A percentile compares a stretch with the other conserved stretches of the same genome.
These are phyloP conservation scores for Aspergillus latus DNA, from an alignment of 2,329 filamentous ascomycete genomes.

Conservation along the genomic window DNA sequence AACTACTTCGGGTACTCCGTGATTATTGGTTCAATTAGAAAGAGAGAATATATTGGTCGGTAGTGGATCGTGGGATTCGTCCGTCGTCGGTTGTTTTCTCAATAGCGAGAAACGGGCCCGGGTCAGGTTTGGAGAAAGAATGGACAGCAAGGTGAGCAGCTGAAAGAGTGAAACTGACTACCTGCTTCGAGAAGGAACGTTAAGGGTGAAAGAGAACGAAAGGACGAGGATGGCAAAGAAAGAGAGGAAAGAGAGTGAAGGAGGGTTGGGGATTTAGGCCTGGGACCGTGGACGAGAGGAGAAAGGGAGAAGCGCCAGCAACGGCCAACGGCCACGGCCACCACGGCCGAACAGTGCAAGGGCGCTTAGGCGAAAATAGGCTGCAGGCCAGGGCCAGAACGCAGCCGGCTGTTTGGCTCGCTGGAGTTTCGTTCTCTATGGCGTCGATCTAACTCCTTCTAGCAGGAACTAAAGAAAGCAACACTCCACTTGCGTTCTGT, in stretches of 20 bases:
- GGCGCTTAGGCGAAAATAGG: constrained; percentile 18
- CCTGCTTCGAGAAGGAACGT: constrained; percentile 39
- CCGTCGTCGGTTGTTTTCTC: constrained; percentile 16
- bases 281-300: constrained; percentile 7
- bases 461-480: constrained; percentile 8
- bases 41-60: constrained; percentile 25
- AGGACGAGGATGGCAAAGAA: constrained; percentile 21
- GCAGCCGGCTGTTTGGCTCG: constrained; percentile 3
- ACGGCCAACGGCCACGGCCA: not conserved
- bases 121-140: constrained; percentile 39
- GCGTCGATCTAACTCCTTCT: not conserved
- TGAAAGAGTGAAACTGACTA: constrained; percentile 65
- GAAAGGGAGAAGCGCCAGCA: constrained; percentile 5
- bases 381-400: constrained; percentile 18
- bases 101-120: constrained; percentile 18
- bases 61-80: constrained; percentile 8
- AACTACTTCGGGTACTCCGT: not conserved
- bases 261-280: constrained; percentile 2
- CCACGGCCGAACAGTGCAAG: constrained; percentile 16
- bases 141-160: constrained; percentile 52
- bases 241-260: constrained; percentile 17
- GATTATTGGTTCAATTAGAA: constrained; percentile 6
- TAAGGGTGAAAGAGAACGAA: constrained; percentile 25
- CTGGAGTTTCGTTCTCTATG: constrained; percentile 5
- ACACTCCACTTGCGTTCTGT: constrained; percentile 9